phyloP scores from a whole-genome alignment of 2,329 filamentous ascomycete genomes.

The Fusarium stilboides region DNA sequence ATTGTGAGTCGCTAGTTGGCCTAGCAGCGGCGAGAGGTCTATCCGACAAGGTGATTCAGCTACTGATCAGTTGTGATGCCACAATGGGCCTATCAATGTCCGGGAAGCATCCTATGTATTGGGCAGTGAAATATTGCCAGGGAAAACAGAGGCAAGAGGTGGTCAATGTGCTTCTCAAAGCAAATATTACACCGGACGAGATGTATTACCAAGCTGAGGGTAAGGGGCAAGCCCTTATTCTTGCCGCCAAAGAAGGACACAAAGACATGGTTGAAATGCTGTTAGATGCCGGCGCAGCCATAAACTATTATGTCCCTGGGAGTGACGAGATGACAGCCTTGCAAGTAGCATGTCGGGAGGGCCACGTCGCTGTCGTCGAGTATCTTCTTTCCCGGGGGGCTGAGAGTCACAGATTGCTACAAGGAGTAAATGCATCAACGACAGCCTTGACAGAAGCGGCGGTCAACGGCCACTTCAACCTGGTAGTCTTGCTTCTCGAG shows the following conservation, averaged over 20 bases:
- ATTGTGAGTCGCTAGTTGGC: background rate
- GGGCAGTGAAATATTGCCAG: background rate
- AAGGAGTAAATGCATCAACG: background rate
- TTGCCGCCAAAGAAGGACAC: background rate
- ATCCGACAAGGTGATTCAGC: background rate
- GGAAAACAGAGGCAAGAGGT: background rate
- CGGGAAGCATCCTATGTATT: background rate
- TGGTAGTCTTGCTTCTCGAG: conserved; percentile 1
- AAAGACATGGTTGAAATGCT: background rate
- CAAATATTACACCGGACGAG: too few relatives aligned
- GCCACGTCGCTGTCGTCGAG: background rate
- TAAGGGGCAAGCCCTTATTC: background rate
- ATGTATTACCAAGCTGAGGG: background rate
- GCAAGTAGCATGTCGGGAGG: background rate
- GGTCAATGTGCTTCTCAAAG: background rate
- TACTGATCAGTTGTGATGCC: background rate
- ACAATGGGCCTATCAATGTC: too few relatives aligned
- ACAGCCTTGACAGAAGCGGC: conserved; percentile 7
- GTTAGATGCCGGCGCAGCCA: conserved; percentile 4
- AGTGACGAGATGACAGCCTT: background rate
- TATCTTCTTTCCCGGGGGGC: background rate
- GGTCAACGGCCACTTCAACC: background rate
- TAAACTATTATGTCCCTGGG: background rate
- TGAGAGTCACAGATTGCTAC: background rate
- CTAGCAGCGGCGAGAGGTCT: background rate